These are phyloP conservation scores for Chrysanthemum seticuspe DNA, from an alignment of 129 eudicot species.

Conservation along the genomic window DNA sequence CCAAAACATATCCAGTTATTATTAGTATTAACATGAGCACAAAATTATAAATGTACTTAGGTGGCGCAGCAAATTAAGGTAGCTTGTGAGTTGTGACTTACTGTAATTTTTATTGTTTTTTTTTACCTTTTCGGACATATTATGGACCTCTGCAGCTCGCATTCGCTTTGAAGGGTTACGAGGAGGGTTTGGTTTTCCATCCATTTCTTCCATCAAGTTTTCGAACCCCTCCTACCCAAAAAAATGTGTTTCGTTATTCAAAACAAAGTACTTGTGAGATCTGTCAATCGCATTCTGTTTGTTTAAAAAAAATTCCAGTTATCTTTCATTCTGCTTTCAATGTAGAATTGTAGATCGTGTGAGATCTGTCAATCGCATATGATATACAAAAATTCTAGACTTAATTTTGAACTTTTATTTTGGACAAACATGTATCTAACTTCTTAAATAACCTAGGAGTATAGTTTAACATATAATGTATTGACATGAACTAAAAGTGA, in stretches of 20 bases:
- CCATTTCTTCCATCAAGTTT: slow-evolving; percentile 52
- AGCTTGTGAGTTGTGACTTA: not conserved
- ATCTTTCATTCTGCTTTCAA: no score
- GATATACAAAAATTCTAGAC: no score
- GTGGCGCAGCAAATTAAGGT: not conserved
- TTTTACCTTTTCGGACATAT: slow-evolving; percentile 84
- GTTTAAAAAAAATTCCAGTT: no score
- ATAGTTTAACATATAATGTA: no score
- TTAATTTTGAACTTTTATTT: no score
- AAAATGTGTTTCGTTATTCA: not conserved
- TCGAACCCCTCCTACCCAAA: slow-evolving; percentile 53
- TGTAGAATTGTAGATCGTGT: no score
- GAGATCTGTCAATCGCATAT: no score
- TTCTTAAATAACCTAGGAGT: no score
- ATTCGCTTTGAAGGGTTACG: slow-evolving; percentile 71
- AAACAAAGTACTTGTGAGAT: not conserved
- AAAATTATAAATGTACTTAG: no score
- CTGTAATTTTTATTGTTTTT: not conserved
- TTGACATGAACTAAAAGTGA: no score
- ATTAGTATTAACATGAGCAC: not conserved
- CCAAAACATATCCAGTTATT: not conserved
- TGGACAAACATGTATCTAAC: no score
- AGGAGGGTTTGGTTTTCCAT: slow-evolving; percentile 29
- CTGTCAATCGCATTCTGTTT: no score
- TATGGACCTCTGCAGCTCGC: slow-evolving; percentile 94